Evolutionary conservation across 352 stramenopile species (phyloP).

Genomic region (Bremia lactucae): DNA sequence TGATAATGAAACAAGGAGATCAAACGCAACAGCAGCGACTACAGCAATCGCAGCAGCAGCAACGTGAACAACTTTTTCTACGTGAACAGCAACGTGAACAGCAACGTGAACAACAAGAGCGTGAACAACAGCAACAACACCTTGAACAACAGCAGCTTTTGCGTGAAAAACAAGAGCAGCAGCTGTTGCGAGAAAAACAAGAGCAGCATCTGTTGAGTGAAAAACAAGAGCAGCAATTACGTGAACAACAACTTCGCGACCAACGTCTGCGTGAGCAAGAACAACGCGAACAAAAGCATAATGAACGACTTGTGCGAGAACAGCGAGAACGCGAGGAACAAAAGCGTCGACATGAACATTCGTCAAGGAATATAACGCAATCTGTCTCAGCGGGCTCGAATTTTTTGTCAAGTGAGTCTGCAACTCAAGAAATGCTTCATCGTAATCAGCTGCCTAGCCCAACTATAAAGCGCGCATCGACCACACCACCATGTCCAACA

Average conservation of each 20-base stretch:
- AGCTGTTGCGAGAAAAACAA: too few relatives aligned
- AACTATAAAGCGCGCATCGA: conserved; percentile 17
- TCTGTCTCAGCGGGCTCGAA: conserved; percentile 27
- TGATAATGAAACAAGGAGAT: conserved; percentile 25
- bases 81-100: conserved; percentile 20
- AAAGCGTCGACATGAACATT: conserved; percentile 11
- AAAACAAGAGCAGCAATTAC: conserved; percentile 8
- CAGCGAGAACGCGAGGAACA: conserved; percentile 9
- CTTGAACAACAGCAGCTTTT: conserved; percentile 17
- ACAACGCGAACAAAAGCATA: conserved; percentile 6
- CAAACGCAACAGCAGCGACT: conserved; percentile 18
- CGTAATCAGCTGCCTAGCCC: conserved; percentile 16
- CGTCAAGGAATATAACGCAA: conserved; percentile 15
- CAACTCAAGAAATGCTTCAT: conserved; percentile 4
- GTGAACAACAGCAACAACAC: conserved; percentile 12
- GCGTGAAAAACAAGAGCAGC: conserved; percentile 12
- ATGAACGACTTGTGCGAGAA: conserved; percentile 8
- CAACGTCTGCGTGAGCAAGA: conserved; percentile 8
- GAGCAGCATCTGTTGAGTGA: conserved; percentile 6
- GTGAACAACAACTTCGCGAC: conserved; percentile 5
- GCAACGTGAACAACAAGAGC: conserved; percentile 13
- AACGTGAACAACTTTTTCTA: too few relatives aligned
- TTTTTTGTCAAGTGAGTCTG: conserved; percentile 4
- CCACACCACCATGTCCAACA: conserved; percentile 14
- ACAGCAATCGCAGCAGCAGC: conserved; percentile 15